A percentile compares a stretch with the other conserved stretches of the same genome.
Conservation (phyloP, 495 filamentous ascomycete species). For the Penicillium waksmanii region DNA sequence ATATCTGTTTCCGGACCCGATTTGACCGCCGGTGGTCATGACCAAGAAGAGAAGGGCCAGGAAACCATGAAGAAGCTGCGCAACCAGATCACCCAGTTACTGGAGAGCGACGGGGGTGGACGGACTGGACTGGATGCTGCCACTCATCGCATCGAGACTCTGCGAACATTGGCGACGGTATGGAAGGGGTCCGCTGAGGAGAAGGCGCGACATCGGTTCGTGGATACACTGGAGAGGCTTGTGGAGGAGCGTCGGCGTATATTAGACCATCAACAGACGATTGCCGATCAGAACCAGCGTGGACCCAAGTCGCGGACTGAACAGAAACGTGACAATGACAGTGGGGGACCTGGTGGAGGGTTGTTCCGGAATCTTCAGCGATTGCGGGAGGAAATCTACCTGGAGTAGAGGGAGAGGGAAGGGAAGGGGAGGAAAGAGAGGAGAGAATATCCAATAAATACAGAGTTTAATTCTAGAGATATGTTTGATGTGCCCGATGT, state of each 20-base stretch:
- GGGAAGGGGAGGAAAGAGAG: not conserved
- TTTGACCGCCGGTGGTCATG: constrained; percentile 60
- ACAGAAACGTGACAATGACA: constrained; percentile 41
- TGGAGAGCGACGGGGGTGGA: constrained; percentile 53
- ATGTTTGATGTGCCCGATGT: too few species aligned
- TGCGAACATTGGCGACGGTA: constrained; percentile 72
- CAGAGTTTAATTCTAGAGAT: too few species aligned
- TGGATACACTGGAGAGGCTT: constrained; percentile 71
- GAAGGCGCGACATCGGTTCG: constrained; percentile 76
- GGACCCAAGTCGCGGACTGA: constrained; percentile 26
- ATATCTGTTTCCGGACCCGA: constrained; percentile 82
- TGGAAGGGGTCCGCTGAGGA: constrained; percentile 96
- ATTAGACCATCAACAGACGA: constrained; percentile 56
- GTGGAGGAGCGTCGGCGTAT: constrained; percentile 60
- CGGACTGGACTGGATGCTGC: constrained; percentile 65
- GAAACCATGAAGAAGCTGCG: constrained; percentile 69
- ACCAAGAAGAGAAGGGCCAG: constrained; percentile 78
- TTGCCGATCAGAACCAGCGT: constrained; percentile 41
- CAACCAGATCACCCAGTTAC: constrained; percentile 69
- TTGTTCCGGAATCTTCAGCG: constrained; percentile 81
- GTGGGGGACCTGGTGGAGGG: constrained; percentile 65
- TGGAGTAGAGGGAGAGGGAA: constrained; percentile 37
- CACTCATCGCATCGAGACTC: constrained; percentile 66
- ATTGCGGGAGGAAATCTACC: constrained; percentile 73
- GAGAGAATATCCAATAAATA: not conserved